Evolutionary conservation across 306 rosid genomes (phyloP), one percentile per base, ranked within the genome.

Genomic region (Ammopiptanthus mongolicus): DNA sequence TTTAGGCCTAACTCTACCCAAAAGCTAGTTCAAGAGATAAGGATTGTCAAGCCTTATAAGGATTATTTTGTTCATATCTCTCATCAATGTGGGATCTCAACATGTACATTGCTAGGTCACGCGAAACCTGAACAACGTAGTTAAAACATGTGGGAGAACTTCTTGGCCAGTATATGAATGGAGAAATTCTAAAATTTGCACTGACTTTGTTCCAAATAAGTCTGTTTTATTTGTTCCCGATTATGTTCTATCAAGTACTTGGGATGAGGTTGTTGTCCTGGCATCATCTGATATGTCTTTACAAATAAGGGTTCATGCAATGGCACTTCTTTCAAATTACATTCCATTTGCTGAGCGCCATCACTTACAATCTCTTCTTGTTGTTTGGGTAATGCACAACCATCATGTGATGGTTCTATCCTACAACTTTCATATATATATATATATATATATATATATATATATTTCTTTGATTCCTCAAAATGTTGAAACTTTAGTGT

Each of bases 101-200:
- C 53, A 79, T 83, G 93, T 79, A 61, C 86, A 23, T 78, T 93
- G 88, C 78, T 93, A 73, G 86, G 96, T 64, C 97, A 89, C 77
- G 90, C 93, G 51, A 97, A 93, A 71, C 97, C 98, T 22, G 98
- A 93, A 86, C 98, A 93, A 72, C 90, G 98, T n/a, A 81, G 76
- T 50, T 93, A 55, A 84, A 82, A 67, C 90, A 86, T 73, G 73
- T 93, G 71, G 86, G 97, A 67, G 85, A 80, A 75, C 88, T 93
- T 81, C 75, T 91, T 87, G 96, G 91, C 66, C 87, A 82, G 71
- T 83, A 81, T 82, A 55, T 64, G 13, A 73, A 73, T 82, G 88
- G 80, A 75, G 86, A 80, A 62, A 77, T 79, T 82, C 85, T 61
- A 79, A 73, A 44, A 17, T 77, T 70, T 67, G 65, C 80, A 65